Evolutionary conservation across 306 rosid species (phyloP).

Genomic region (Pyrus pyrifolia): DNA sequence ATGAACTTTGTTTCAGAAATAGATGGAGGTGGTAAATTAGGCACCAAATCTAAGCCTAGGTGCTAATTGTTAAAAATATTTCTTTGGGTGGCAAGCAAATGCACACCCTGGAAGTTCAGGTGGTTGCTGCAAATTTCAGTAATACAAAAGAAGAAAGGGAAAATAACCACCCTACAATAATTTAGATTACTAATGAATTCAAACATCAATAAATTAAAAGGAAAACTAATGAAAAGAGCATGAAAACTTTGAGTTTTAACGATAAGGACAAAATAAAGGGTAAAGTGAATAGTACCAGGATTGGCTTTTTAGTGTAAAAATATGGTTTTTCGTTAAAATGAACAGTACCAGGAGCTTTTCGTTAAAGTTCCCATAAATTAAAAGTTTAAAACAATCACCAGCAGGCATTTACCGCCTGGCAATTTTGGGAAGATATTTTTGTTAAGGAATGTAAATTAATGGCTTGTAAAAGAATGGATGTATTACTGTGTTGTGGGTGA

Average conservation of each 20-base stretch:
- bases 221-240: too few species aligned
- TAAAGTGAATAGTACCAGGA: too few species aligned
- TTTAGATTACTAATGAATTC: not conserved
- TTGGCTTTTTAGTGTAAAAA: too few species aligned
- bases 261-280: too few species aligned
- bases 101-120: not conserved
- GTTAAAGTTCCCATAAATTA: too few species aligned
- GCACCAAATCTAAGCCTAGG: not conserved
- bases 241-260: too few species aligned
- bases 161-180: not conserved
- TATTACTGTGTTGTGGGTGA: not conserved
- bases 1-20: not conserved
- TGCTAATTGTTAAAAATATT: not conserved
- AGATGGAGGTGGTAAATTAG: too few species aligned
- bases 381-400: not conserved
- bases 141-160: not conserved
- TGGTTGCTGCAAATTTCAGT: not conserved
- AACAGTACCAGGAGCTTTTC: too few species aligned
- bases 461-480: not conserved
- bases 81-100: not conserved
- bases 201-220: not conserved
- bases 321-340: too few species aligned
- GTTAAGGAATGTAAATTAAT: not conserved
- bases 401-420: not conserved
- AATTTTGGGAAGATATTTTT: not conserved